Conservation (phyloP, 1,284 basidiomycete species). For the Trichosporon asahii region DNA sequence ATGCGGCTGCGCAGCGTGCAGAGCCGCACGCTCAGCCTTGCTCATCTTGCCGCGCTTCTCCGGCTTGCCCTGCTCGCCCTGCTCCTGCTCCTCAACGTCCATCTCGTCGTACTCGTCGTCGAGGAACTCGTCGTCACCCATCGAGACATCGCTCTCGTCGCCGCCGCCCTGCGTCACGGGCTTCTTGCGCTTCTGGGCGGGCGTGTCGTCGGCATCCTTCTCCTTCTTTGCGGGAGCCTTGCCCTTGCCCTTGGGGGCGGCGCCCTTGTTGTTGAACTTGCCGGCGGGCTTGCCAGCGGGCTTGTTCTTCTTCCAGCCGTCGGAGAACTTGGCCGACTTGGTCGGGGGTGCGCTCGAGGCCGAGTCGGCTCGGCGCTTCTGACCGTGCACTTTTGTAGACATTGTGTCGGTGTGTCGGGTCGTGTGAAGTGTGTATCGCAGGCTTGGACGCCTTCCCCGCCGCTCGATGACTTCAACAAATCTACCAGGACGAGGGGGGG, state of each 20-base stretch:
- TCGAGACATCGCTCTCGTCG: constrained; percentile 32
- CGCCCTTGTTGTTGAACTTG: constrained; percentile 16
- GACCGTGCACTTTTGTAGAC: constrained; percentile 18
- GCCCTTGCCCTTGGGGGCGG: constrained; percentile 9
- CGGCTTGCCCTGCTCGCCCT: constrained; percentile 16
- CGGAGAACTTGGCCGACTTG: constrained; percentile 16
- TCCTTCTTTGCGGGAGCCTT: not conserved
- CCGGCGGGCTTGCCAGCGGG: constrained; percentile 10
- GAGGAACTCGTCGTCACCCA: constrained; percentile 31
- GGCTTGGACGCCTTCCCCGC: not conserved
- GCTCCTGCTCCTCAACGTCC: constrained; percentile 25
- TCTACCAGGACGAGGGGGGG: not conserved
- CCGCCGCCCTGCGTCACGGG: constrained; percentile 44
- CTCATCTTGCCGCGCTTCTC: constrained; percentile 38
- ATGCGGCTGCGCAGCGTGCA: constrained; percentile 50
- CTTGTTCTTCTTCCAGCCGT: constrained; percentile 4
- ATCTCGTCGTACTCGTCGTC: constrained; percentile 29
- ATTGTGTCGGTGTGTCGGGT: constrained; percentile 14
- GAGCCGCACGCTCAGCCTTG: constrained; percentile 44
- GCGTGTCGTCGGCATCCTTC: constrained; percentile 9
- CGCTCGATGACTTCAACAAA: not conserved
- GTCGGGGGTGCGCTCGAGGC: constrained; percentile 7
- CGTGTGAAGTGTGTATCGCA: constrained; percentile 1
- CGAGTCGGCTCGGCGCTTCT: constrained; percentile 21
- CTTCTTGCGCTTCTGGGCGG: constrained; percentile 28